A percentile compares a stretch with the other conserved stretches of the same genome.
These are phyloP conservation scores for Pseudocercospora ulei DNA, from an alignment of 2,329 filamentous ascomycete genomes.

Conservation along the genomic window DNA sequence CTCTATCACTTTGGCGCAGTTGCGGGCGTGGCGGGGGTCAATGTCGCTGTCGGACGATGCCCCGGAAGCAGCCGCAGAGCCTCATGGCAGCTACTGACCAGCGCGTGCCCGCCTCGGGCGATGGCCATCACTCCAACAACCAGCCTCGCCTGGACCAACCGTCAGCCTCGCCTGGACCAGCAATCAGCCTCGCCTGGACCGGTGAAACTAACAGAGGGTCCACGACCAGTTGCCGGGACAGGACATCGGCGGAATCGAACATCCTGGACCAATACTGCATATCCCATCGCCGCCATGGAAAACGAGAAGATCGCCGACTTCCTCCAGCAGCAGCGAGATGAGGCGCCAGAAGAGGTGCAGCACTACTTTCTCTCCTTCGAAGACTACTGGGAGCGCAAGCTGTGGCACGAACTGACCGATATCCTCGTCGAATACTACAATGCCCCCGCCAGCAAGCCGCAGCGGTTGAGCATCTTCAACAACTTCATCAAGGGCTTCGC, in stretches of 20 bases:
- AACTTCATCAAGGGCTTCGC: constrained; percentile 92
- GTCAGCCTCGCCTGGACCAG: no score
- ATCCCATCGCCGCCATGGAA: constrained; percentile 52
- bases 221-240: no score
- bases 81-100: no score
- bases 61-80: no score
- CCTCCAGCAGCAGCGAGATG: constrained; percentile 78
- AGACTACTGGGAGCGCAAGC: constrained; percentile 93
- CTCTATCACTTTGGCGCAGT: constrained; percentile 15
- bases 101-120: no score
- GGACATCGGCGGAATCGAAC: no score
- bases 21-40: background rate
- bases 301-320: constrained; percentile 83
- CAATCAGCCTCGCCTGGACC: background rate
- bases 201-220: no score
- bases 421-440: constrained; percentile 80
- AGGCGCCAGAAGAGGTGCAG: constrained; percentile 78
- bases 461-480: constrained; percentile 85
- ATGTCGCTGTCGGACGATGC: no score
- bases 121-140: no score
- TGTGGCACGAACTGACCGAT: constrained; percentile 98
- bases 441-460: constrained; percentile 65
- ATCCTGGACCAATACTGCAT: background rate
- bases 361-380: constrained; percentile 83
- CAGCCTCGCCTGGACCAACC: no score